These are phyloP conservation scores for Isatis lusitanica DNA, from an alignment of 441 rosid species.

Conservation along the genomic window DNA sequence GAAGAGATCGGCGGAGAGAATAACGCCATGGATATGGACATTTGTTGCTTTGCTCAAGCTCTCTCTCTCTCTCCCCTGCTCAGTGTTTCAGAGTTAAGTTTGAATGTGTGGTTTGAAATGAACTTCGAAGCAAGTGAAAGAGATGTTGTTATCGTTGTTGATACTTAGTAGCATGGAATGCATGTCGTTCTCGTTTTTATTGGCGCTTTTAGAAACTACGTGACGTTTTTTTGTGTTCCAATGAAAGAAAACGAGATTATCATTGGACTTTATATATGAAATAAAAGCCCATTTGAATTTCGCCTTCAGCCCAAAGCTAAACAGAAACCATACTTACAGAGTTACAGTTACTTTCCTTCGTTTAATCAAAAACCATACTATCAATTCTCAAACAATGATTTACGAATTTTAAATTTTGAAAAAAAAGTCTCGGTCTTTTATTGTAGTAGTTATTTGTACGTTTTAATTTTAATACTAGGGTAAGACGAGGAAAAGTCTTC, in stretches of 20 bases:
- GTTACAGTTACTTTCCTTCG: no score
- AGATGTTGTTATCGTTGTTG: conserved; percentile 28
- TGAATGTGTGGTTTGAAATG: conserved; percentile 36
- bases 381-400: no score
- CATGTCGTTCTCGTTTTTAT: not conserved
- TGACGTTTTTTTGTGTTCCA: not conserved
- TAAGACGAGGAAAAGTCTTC: not conserved
- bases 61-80: conserved; percentile 1
- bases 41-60: conserved; percentile 14
- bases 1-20: conserved; percentile 32
- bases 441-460: no score
- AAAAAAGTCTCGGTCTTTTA: no score
- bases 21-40: conserved; percentile 38
- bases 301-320: not conserved
- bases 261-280: not conserved
- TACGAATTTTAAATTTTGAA: no score
- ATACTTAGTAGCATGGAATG: not conserved
- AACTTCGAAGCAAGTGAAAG: not conserved
- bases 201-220: not conserved
- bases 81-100: conserved; percentile 1
- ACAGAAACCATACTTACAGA: no score
- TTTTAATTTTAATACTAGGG: no score
- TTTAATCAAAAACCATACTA: no score
- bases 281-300: not conserved
- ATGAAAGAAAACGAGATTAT: not conserved